Conservation (phyloP, 1,139 yeast genomes). For the Geotrichum bryndzae region DNA sequence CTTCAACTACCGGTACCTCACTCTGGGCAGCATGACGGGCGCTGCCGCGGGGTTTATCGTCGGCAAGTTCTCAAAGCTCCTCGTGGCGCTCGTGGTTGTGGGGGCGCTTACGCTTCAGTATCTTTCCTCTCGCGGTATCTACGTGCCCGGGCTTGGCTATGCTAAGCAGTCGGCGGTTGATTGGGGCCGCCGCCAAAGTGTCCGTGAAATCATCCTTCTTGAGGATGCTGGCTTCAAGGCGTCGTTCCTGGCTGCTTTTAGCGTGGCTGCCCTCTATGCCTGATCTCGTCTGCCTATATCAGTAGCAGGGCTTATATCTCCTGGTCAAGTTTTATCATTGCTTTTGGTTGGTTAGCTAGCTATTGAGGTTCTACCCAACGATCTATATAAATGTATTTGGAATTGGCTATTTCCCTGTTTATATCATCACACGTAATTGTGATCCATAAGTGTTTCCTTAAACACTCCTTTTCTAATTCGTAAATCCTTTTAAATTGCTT, state of each 20-base stretch:
- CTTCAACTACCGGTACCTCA: conserved; percentile 57
- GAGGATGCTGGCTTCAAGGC: conserved; percentile 62
- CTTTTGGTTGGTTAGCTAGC: neutral
- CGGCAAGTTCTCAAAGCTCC: conserved; percentile 58
- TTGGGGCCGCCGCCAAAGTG: conserved; percentile 45
- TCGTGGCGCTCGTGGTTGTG: conserved; percentile 49
- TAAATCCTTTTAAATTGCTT: conserved; percentile 22
- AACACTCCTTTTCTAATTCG: neutral
- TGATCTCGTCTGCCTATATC: conserved; percentile 14
- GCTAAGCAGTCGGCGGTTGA: conserved; percentile 30
- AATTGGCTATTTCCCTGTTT: neutral
- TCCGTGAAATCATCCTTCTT: conserved; percentile 49
- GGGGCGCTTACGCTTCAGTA: conserved; percentile 51
- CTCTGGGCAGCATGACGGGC: conserved; percentile 65
- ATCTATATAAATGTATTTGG: neutral
- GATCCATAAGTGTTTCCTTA: neutral
- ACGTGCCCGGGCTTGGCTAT: conserved; percentile 35
- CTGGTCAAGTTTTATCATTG: too few species aligned
- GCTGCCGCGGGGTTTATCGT: conserved; percentile 54
- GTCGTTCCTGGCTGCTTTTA: conserved; percentile 52
- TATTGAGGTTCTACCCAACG: neutral
- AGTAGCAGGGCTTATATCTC: neutral
- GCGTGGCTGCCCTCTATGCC: conserved; percentile 59
- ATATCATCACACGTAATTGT: neutral
- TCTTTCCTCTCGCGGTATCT: conserved; percentile 52